Evolutionary conservation across 73 alveolate genomes (phyloP).

Genomic region (Durusdinium trenchii): DNA sequence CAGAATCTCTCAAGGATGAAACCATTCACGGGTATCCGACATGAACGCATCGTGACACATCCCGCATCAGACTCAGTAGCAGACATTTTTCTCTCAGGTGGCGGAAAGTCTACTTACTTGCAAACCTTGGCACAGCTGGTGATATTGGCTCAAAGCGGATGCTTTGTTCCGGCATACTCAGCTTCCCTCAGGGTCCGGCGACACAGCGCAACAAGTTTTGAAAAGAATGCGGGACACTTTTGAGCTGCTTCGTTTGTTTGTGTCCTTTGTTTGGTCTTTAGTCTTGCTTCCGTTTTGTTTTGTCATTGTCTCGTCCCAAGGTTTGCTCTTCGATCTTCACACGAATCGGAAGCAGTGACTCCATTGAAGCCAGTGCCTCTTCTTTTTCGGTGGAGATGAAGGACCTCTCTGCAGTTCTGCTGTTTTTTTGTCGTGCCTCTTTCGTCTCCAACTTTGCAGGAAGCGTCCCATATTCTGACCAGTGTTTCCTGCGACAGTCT

Average conservation of each 20-base stretch:
- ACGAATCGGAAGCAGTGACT: slow-evolving; percentile 76
- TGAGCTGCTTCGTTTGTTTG: background rate
- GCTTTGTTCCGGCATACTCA: slow-evolving; percentile 50
- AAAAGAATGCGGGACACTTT: background rate
- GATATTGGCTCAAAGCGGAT: slow-evolving; percentile 65
- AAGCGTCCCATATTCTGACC: slow-evolving; percentile 44
- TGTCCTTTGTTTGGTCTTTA: no score
- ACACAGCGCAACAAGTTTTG: background rate
- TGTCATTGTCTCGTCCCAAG: background rate
- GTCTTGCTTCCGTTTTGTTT: no score
- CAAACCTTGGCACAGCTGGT: slow-evolving; percentile 92
- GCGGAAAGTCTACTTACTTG: slow-evolving; percentile 57
- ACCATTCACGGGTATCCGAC: no score
- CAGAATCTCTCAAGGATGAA: no score
- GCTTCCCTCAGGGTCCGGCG: background rate
- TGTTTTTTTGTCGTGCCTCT: background rate
- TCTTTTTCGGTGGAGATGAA: slow-evolving; percentile 77
- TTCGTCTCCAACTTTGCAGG: background rate
- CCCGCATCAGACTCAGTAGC: no score
- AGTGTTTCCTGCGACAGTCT: slow-evolving; percentile 16
- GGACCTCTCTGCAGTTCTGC: no score
- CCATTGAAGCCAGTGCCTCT: slow-evolving; percentile 60
- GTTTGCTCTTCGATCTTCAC: background rate
- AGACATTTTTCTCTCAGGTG: no score
- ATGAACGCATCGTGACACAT: no score